These are phyloP conservation scores for Termitomyces sp. DNA, from an alignment of 768 basidiomycete genomes.

Conservation along the genomic window DNA sequence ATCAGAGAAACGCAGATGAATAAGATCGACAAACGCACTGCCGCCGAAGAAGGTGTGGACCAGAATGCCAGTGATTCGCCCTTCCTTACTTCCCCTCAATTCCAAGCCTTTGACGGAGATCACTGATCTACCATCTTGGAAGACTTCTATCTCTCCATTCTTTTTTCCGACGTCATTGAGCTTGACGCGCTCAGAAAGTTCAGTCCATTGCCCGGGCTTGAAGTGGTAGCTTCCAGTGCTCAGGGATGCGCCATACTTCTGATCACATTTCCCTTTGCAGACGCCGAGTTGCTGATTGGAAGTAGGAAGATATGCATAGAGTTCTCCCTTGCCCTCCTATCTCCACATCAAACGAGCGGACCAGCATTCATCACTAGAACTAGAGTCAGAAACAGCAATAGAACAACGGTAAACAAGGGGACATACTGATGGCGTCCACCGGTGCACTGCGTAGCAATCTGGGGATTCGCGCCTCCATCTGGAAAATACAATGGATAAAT, in stretches of 20 bases:
- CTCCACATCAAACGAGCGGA: slow-evolving; percentile 71
- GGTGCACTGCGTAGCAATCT: slow-evolving; percentile 47
- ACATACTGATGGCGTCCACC: slow-evolving; percentile 43
- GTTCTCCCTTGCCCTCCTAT: slow-evolving; percentile 50
- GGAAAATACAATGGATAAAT: background rate
- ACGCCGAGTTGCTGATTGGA: slow-evolving; percentile 28
- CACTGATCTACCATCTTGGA: slow-evolving; percentile 31
- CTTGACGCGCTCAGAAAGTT: slow-evolving; percentile 49
- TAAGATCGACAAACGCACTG: slow-evolving; percentile 4
- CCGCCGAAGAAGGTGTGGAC: slow-evolving; percentile 22
- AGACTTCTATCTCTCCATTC: slow-evolving; percentile 56
- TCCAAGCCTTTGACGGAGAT: slow-evolving; percentile 2
- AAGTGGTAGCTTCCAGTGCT: slow-evolving; percentile 49
- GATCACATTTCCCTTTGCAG: slow-evolving; percentile 35
- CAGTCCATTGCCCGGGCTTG: slow-evolving; percentile 47
- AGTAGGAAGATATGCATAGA: slow-evolving; percentile 69
- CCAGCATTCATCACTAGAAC: slow-evolving; percentile 49
- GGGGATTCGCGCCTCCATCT: slow-evolving; percentile 53
- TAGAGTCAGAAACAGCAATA: background rate
- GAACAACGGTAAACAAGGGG: background rate
- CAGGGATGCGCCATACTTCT: slow-evolving; percentile 46
- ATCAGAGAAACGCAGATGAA: background rate
- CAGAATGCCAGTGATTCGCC: slow-evolving; percentile 24
- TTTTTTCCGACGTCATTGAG: slow-evolving; percentile 51
- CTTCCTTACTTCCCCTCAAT: slow-evolving; percentile 4